phyloP scores from a whole-genome alignment of 2,329 filamentous ascomycete genomes.

The Sporothrix euskadiensis region DNA sequence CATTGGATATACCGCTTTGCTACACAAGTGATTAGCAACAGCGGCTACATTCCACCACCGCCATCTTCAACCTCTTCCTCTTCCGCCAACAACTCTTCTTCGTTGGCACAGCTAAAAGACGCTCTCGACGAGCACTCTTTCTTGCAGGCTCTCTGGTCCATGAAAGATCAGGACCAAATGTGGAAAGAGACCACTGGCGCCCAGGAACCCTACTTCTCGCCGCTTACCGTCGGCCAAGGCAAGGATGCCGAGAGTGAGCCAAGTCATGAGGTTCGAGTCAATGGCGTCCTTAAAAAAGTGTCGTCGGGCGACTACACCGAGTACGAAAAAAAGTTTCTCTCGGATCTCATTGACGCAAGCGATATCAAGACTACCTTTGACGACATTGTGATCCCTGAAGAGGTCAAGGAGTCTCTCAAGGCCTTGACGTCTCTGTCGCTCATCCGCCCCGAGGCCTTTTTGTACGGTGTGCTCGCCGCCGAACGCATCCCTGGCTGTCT shows the following conservation, averaged over 20 bases:
- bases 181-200: constrained; percentile 34
- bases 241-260: neutral
- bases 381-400: constrained; percentile 78
- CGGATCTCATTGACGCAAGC: constrained; percentile 76
- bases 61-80: neutral
- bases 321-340: constrained; percentile 79
- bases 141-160: constrained; percentile 35
- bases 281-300: constrained; percentile 19
- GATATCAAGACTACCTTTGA: constrained; percentile 85
- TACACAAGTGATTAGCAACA: constrained; percentile 36
- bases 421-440: constrained; percentile 86
- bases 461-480: constrained; percentile 86
- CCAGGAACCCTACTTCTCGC: constrained; percentile 37
- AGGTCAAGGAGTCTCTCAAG: constrained; percentile 84
- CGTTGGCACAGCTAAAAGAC: constrained; percentile 22
- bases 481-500: constrained; percentile 90
- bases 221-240: constrained; percentile 20
- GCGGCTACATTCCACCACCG: constrained; percentile 17
- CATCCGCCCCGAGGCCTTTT: constrained; percentile 88
- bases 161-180: constrained; percentile 36
- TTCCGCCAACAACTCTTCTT: neutral
- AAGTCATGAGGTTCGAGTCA: constrained; percentile 23
- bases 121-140: constrained; percentile 30
- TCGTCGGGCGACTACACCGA: constrained; percentile 51
- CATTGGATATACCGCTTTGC: constrained; percentile 41